Percentiles rank a stretch among this genome's conserved stretches.
Evolutionary conservation across 768 basidiomycete genomes (phyloP).

Genomic region (Leccinum fibrillosum): DNA sequence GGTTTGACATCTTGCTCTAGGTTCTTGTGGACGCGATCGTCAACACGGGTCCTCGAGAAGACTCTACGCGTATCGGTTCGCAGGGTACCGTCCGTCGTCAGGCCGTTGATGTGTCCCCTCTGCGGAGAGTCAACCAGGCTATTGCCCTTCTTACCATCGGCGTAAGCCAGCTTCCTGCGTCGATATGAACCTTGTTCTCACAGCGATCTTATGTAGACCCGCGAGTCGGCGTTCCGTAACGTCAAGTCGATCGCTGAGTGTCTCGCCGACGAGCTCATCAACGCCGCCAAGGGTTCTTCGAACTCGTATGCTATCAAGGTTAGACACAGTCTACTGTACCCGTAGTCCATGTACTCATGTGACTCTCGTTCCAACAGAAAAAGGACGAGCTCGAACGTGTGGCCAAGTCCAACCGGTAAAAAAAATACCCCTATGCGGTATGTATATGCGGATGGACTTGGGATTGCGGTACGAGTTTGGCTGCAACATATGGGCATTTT

Average conservation of each 20-base stretch:
- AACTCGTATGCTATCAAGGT: conserved; percentile 99
- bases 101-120: conserved; percentile 98
- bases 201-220: conserved; percentile 56
- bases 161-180: conserved; percentile 53
- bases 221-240: conserved; percentile 99
- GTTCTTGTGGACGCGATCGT: conserved; percentile 98
- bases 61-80: conserved; percentile 99
- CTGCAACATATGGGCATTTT: conserved; percentile 23
- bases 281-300: conserved; percentile 99
- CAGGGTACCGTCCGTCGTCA: conserved; percentile 99
- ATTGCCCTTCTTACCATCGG: conserved; percentile 93
- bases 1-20: conserved; percentile 34
- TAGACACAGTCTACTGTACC: conserved; percentile 6
- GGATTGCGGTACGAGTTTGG: conserved; percentile 20
- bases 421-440: conserved; percentile 5
- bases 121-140: conserved; percentile 97
- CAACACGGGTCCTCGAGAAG: conserved; percentile 99
- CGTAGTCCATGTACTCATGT: conserved; percentile 1
- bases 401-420: conserved; percentile 99
- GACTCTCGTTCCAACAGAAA: conserved; percentile 52
- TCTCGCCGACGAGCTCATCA: conserved; percentile 98
- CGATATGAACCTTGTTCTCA: background rate
- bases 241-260: conserved; percentile 99
- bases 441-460: conserved; percentile 2
- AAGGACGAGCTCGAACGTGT: conserved; percentile 99